These are phyloP conservation scores for Plasmodium yoelii DNA, from an alignment of 169 alveolate species.

Conservation along the genomic window DNA sequence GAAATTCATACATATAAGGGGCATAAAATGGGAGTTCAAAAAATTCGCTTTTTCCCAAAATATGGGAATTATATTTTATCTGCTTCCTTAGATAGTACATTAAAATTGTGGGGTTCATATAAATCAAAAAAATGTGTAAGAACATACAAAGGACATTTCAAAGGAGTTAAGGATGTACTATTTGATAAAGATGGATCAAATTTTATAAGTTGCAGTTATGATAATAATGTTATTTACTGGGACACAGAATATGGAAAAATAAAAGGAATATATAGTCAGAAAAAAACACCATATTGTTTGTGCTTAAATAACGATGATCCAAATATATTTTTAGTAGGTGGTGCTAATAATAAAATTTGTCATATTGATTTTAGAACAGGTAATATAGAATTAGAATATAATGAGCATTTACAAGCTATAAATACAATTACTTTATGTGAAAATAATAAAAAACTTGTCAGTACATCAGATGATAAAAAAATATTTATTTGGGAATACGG, in stretches of 20 bases:
- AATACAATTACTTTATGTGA: slow-evolving; percentile 95
- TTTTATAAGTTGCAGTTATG: slow-evolving; percentile 95
- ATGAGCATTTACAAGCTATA: slow-evolving; percentile 96
- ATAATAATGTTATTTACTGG: slow-evolving; percentile 94
- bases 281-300: slow-evolving; percentile 94
- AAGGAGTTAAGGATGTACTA: slow-evolving; percentile 95
- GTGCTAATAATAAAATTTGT: slow-evolving; percentile 92
- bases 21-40: slow-evolving; percentile 95
- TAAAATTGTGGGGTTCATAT: slow-evolving; percentile 95
- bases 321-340: slow-evolving; percentile 94
- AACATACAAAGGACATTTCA: slow-evolving; percentile 96
- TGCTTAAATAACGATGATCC: slow-evolving; percentile 92
- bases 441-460: slow-evolving; percentile 91
- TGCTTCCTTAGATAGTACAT: slow-evolving; percentile 93
- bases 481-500: slow-evolving; percentile 97
- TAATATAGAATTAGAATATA: slow-evolving; percentile 91
- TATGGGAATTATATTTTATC: slow-evolving; percentile 95
- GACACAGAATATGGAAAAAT: slow-evolving; percentile 98
- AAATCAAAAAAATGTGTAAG: slow-evolving; percentile 92
- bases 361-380: slow-evolving; percentile 94
- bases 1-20: slow-evolving; percentile 94
- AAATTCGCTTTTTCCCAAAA: slow-evolving; percentile 93
- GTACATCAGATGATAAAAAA: slow-evolving; percentile 97
- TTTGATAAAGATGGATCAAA: slow-evolving; percentile 92
- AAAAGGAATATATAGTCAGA: slow-evolving; percentile 89